Base-by-base conservation (phyloP, 192 early-diverging fungal genomes). In the Umbelopsis sp. region DNA sequence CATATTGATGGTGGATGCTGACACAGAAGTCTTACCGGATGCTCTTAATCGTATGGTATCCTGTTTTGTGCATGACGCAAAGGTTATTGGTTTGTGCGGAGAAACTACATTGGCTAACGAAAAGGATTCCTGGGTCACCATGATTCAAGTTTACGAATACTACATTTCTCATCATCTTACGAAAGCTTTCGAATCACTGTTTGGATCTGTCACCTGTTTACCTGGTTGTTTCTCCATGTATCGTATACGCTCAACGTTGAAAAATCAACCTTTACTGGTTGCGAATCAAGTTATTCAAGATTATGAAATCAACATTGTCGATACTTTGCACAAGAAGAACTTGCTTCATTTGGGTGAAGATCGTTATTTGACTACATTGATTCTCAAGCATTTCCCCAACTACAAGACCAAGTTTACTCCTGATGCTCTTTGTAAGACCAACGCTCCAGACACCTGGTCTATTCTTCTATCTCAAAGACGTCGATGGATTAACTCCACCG, bases 171-270 rank as follows among this genome's bases (percentile, higher is more conserved):
- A 98, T 85, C 95, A 98, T 75, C 84, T 98, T 73, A 90, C 96
- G 41, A 98, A 98, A 81, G 94, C 97, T 3, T 98, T 98, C 71
- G 97, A 98, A 83, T 98, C 97, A 16, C 87, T 98, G 22, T 98
- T 98, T 76, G 97, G 97, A 12, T 94, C 92, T 24, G 97, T 98
- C 20, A 96, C 97, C 10, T 99, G 98, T 87, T 83, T 99, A 71
- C 97, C 97, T 22, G 97, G 97, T 56, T 98, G 98, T 89, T 99
- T 99, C 91, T 93, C 91, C 74, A 97, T 99, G 98, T 99, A 99
- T 80, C 92, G 98, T 59, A 85, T 99, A 34, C 92, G 94, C 59
- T 92, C 95, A 11, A 87, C 96, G 12, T 89, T 90, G 43, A 90
- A 95, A 74, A 95, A 95, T 74, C 87, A 92, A 36, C 98, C 98